Evolutionary conservation across 2,329 filamentous ascomycete genomes (phyloP).

Genomic region (Aspergillus caelatus): DNA sequence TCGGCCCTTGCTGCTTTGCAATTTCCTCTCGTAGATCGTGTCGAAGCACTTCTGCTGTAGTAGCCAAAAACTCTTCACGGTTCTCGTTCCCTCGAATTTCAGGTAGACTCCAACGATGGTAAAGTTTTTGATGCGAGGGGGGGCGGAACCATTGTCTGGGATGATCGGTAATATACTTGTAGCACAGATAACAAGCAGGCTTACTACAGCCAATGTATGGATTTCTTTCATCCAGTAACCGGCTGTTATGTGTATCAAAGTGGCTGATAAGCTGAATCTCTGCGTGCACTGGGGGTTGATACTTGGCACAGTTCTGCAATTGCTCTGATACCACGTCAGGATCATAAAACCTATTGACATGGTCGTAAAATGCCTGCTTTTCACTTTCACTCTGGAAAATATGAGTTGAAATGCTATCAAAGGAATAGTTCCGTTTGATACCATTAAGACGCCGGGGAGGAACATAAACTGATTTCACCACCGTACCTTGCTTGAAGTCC

Average conservation of each 20-base stretch:
- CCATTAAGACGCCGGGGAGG: not conserved
- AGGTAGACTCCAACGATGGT: not conserved
- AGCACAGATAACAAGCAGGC: not conserved
- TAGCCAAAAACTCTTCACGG: not conserved
- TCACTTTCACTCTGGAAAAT: not conserved
- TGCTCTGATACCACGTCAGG: not conserved
- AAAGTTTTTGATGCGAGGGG: not conserved
- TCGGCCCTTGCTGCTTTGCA: not conserved
- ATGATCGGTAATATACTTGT: not conserved
- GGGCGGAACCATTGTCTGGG: not conserved
- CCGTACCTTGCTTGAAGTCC: not conserved
- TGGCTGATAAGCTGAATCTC: not conserved
- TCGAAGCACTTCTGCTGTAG: not conserved
- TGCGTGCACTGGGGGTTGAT: not conserved
- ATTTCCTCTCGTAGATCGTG: not conserved
- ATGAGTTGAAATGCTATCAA: not conserved
- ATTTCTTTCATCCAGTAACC: not conserved
- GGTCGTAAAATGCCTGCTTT: not conserved
- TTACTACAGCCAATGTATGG: not conserved
- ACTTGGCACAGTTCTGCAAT: not conserved
- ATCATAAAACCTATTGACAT: not conserved
- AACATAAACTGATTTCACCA: not conserved
- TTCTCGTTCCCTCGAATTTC: not conserved
- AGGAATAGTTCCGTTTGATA: not conserved
- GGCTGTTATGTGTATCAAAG: not conserved